phyloP scores from a whole-genome alignment of 225 moss, liverwort and hornwort species.

The Polytrichum commune region DNA sequence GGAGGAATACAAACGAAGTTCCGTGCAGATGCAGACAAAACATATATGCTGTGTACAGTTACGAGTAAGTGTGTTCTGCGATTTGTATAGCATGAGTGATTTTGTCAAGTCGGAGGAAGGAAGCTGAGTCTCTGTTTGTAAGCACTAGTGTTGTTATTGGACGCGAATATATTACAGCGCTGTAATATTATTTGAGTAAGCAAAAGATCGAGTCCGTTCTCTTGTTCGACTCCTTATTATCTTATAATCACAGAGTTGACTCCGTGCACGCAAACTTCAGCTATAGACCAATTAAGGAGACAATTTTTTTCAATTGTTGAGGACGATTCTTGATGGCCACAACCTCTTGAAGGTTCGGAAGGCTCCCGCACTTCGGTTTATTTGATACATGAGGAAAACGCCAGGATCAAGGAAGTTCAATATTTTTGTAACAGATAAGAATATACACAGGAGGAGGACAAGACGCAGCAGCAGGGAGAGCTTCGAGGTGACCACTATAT shows the following conservation, averaged over 20 bases:
- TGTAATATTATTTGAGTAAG: neutral
- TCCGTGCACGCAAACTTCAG: neutral
- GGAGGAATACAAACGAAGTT: too few relatives aligned
- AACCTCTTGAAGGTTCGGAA: neutral
- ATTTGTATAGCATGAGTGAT: too few relatives aligned
- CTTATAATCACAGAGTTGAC: neutral
- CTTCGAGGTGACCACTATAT: neutral
- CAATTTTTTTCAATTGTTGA: constrained; percentile 1
- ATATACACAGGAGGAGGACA: constrained; percentile 10
- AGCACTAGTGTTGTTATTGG: too few relatives aligned
- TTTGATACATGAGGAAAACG: constrained; percentile 20
- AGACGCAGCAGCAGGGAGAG: neutral
- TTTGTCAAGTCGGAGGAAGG: too few relatives aligned
- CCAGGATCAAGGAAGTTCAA: constrained; percentile 8
- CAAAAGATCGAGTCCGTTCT: neutral
- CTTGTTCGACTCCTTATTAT: neutral
- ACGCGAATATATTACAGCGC: too few relatives aligned
- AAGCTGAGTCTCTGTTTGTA: too few relatives aligned
- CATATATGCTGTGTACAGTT: too few relatives aligned
- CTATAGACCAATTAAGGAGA: neutral
- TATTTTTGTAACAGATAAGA: constrained; percentile 19
- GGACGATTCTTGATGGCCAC: constrained; percentile 1
- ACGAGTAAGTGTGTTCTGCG: too few relatives aligned
- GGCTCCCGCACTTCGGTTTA: neutral
- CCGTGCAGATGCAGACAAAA: too few relatives aligned